phyloP scores from a whole-genome alignment of 2,329 filamentous ascomycete genomes.

The Ophiocordyceps robertsii region DNA sequence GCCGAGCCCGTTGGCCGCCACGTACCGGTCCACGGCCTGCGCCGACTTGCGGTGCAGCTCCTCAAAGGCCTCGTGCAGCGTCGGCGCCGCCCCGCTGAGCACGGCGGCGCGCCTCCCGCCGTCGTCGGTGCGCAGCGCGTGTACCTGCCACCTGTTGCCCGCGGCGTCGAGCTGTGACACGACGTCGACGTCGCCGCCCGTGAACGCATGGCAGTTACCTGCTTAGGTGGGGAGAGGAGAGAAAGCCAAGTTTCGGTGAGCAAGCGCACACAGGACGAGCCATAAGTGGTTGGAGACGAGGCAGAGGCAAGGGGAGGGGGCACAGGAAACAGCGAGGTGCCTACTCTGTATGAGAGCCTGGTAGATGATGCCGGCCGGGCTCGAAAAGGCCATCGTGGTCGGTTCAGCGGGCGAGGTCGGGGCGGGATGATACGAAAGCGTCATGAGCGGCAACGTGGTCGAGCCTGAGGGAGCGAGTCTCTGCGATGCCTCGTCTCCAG shows the following conservation, averaged over 20 bases:
- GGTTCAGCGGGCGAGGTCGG: neutral
- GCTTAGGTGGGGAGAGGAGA: neutral
- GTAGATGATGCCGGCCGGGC: constrained; percentile 1
- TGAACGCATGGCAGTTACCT: constrained; percentile 15
- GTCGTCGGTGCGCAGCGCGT: constrained; percentile 13
- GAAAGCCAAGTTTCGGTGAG: neutral
- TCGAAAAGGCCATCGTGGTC: neutral
- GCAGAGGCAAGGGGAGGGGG: too few species aligned
- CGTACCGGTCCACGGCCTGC: constrained; percentile 18
- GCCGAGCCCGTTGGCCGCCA: constrained; percentile 19
- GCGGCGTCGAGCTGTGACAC: constrained; percentile 9
- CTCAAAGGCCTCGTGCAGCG: constrained; percentile 18
- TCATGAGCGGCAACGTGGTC: neutral
- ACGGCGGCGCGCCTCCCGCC: constrained; percentile 12
- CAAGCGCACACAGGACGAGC: neutral
- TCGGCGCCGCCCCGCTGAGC: constrained; percentile 15
- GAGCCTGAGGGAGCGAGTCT: neutral
- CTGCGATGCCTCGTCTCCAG: neutral
- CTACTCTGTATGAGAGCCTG: constrained; percentile 4
- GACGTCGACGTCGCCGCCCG: constrained; percentile 11
- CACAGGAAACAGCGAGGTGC: too few species aligned
- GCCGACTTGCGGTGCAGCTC: constrained; percentile 23
- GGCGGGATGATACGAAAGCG: neutral
- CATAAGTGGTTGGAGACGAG: neutral
- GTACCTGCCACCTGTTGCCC: constrained; percentile 11